These are phyloP conservation scores for Baorangia bicolor DNA, from an alignment of 768 basidiomycete genomes.

Conservation along the genomic window DNA sequence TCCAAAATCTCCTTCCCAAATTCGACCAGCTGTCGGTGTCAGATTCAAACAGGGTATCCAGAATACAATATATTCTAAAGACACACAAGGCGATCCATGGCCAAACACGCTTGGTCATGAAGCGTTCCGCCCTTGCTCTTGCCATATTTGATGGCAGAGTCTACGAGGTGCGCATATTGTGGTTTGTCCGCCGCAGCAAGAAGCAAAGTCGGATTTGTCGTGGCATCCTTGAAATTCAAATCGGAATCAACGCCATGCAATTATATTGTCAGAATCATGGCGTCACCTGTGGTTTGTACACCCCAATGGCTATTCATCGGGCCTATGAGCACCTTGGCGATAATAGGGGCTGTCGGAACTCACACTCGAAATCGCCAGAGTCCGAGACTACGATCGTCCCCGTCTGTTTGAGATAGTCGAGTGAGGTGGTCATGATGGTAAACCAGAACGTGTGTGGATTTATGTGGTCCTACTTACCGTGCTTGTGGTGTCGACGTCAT, in stretches of 20 bases:
- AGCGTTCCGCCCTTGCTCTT: constrained; percentile 77
- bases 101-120: constrained; percentile 71
- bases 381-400: constrained; percentile 95
- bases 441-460: not conserved
- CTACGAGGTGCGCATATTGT: constrained; percentile 75
- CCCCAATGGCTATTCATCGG: constrained; percentile 67
- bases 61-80: not conserved
- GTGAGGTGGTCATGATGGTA: constrained; percentile 64
- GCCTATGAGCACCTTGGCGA: constrained; percentile 11
- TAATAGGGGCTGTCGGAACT: constrained; percentile 19
- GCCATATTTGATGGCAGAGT: constrained; percentile 65
- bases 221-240: constrained; percentile 67
- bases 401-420: constrained; percentile 79
- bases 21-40: constrained; percentile 74
- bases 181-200: constrained; percentile 87
- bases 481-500: not conserved
- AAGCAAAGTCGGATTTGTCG: constrained; percentile 93
- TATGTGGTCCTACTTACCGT: not conserved
- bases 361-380: constrained; percentile 90
- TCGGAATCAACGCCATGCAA: not conserved
- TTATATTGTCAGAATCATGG: not conserved
- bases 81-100: constrained; percentile 82
- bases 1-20: constrained; percentile 92
- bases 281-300: constrained; percentile 85
- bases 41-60: not conserved